Base-by-base conservation (phyloP, 208 protist genomes). In the Trypanosoma conorhini region DNA sequence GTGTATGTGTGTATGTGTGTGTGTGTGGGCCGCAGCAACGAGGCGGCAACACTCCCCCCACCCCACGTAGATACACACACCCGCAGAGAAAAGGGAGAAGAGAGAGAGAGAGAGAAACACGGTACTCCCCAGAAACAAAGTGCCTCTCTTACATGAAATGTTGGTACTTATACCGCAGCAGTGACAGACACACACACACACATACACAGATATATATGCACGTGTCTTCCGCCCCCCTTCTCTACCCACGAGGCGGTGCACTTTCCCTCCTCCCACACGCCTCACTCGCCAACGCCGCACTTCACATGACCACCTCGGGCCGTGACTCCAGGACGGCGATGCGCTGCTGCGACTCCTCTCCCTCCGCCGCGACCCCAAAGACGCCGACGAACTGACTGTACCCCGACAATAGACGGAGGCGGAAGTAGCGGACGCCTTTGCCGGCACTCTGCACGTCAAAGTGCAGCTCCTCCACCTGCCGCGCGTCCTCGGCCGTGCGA, bases 311-410 rank as follows among this genome's bases (percentile, higher is more conserved):
- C 46, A 95, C 81, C 63, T 95, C 89, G 3, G 87, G 83, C 31
- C 81, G 81, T 56, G 81, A 90, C 66, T 95, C 85, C 44, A 95
- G 42, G 9, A 95, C 80, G 7, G 87, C 89, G 24, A 95, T 79
- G n/a, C 85, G 84, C 78, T 95, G 89, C 81, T 87, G 80, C 17
- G 89, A 92, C 59, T 95, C 89, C 79, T 93, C 90, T 0, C 90
- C 90, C 55, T 81, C 77, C 46, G 69, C 86, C 3, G 87, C 85
- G 2, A 93, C 67, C 46, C 73, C 71, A 72, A 85, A 86, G 17
- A 96, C 72, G 10, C 82, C 90, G 8, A 92, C 90, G 67, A 96
- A 96, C 38, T 96, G 82, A 57, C 67, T 82, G 79, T 92, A 96
- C 12, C 87, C 90, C 22, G 87, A 93, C 3, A 87, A 58, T 30